phyloP scores from a whole-genome alignment of 1,284 basidiomycete genomes.

The Mixia osmundae region DNA sequence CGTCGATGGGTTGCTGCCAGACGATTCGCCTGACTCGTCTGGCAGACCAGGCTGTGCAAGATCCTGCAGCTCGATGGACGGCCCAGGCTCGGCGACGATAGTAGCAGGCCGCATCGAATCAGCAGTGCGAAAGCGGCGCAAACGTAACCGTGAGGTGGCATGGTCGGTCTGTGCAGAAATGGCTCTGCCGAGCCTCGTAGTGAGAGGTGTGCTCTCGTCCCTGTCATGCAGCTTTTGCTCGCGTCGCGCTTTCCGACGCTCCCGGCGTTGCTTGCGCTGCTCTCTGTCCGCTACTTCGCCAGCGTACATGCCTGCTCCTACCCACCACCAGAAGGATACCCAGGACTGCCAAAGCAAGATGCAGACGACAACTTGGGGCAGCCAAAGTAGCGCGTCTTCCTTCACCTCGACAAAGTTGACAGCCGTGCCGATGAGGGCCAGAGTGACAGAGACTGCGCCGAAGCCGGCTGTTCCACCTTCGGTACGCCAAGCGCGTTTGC shows the following conservation, averaged over 20 bases:
- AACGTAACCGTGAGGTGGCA: not conserved
- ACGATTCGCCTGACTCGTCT: no score
- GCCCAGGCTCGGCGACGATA: no score
- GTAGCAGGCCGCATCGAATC: not conserved
- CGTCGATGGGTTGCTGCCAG: no score
- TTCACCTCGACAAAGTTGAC: constrained; percentile 69
- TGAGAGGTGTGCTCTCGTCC: not conserved
- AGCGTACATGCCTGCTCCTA: constrained; percentile 41
- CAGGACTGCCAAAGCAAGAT: constrained; percentile 68
- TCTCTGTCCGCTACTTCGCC: constrained; percentile 1
- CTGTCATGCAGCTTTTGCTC: not conserved
- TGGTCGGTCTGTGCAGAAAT: not conserved
- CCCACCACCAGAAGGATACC: constrained; percentile 35
- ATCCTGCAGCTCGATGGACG: no score
- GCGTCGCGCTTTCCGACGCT: not conserved
- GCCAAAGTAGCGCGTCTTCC: constrained; percentile 61
- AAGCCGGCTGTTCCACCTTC: constrained; percentile 57
- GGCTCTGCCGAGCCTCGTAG: not conserved
- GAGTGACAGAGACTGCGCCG: constrained; percentile 49
- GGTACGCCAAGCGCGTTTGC: constrained; percentile 78
- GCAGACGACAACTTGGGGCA: constrained; percentile 60
- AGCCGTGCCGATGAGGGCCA: constrained; percentile 54
- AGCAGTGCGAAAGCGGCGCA: not conserved
- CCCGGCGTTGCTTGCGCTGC: not conserved
- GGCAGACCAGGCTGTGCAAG: no score